Evolutionary conservation across 495 filamentous ascomycete species (phyloP), one percentile per base, ranked within the genome.

Genomic region (Venustampulla echinocandica): DNA sequence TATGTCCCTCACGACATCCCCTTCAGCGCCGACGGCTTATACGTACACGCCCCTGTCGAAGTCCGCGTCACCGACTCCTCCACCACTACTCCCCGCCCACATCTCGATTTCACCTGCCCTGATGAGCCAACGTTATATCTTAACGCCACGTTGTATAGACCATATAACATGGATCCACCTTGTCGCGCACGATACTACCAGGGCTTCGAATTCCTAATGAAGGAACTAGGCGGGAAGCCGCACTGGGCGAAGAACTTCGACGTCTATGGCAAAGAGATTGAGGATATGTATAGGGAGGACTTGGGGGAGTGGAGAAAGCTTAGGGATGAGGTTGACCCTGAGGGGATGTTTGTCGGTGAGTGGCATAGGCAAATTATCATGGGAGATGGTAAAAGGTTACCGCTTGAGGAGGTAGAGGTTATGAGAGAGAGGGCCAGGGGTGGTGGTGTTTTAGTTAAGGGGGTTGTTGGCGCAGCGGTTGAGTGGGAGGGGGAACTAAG

Each of bases 231-330:
- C 44, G 92, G 87, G n/a, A 72, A 74, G 38, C 92, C 92, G 24
- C 92, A 98, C 64, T 98, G 92, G 89, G 92, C 93, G 5, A 98
- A 98, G 74, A 95, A 95, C 57, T 97, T 95, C 64, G 67, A 69
- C 21, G 73, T 76, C 13, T 65, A 67, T 1, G 70, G 73, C 7
- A 69, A 71, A 28, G 77, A 84, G 33, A 69, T 86, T 21, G 61
- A 69, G 36, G 51, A 59, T 1, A 61, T 74, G 60, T 80, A 80
- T 56, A 73, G 74, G 6, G 57, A 68, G 4, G 60, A 76, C 34
- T 73, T 92, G 60, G 59, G 66, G 23, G 64, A 72, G 44, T 96
- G 83, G 80, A 64, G 79, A 27, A 64, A 71, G 41, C 71, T 94
- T 10, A 69, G 88, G 15, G 66, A 80, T 32, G 75, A 80, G 44